Base-by-base conservation (phyloP, 1,139 yeast species). In the Yamadazyma triangularis region DNA sequence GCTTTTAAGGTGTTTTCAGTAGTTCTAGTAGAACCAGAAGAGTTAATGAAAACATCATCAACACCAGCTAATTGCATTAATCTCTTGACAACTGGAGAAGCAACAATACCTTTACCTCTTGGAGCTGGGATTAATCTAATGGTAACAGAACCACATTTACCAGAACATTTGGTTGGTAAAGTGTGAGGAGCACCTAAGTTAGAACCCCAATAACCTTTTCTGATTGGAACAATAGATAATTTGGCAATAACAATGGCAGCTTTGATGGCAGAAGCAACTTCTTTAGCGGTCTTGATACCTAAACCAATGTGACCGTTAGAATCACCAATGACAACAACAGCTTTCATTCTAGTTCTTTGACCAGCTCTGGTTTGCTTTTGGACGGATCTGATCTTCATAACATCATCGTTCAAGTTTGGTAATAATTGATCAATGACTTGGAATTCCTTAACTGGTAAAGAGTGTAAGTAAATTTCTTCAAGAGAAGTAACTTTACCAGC, bases 191-290 rank as follows among this genome's bases (percentile, higher is more conserved):
- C 83, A 82, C 98, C 99, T 73, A 91, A 86, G 80, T 87, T 86
- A 70, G 95, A 73, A 76, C 99, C 99, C 99, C 99, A 91, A 91
- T 91, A 91, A 79, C 99, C 99, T 82, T 98, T 88, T 83, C 99
- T 89, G 77, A 93, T 91, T 68, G 99, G 99, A 67, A 93, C 88
- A 71, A 91, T 85, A 53, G 96, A 84, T 65, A 91, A 83, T 82
- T 91, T 91, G 70, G 98, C 99, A 67, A 91, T 89, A 78, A 87
- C 80, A 77, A 91, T 89, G 60, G 98, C 98, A 57, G 97, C 96
- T 77, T 96, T 88, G 78, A 91, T 91, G 66, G 99, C 97, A 60
- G 96, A 88, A 58, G 99, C 98, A 61, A 91, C 97, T 79, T 93
- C 99, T 88, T 91, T 91, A 61, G 98, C 96, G 71, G 97, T 89